Evolutionary conservation across 192 early-diverging fungal species (phyloP).

Genomic region (Backusella morwellensis): DNA sequence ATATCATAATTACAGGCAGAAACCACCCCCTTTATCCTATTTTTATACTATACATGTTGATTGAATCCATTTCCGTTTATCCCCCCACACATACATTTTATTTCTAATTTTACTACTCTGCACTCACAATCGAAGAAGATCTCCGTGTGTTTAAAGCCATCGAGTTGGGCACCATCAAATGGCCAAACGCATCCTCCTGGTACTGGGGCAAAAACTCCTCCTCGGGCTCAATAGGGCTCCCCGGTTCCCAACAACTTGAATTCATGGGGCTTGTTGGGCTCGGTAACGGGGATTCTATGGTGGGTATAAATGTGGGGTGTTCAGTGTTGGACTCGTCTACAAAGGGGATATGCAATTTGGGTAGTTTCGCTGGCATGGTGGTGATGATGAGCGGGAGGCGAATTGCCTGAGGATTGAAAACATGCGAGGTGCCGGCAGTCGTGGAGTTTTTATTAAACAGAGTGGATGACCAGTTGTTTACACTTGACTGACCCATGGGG

Average conservation of each 20-base stretch:
- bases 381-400: background rate
- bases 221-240: background rate
- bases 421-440: background rate
- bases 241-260: background rate
- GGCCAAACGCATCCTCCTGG: background rate
- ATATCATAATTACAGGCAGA: background rate
- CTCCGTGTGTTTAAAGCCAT: background rate
- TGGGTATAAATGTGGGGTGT: background rate
- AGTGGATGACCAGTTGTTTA: background rate
- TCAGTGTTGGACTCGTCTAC: background rate
- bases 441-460: background rate
- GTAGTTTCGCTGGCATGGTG: background rate
- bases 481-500: background rate
- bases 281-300: conserved; percentile 3
- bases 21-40: background rate
- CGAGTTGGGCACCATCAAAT: background rate
- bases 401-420: background rate
- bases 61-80: background rate
- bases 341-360: background rate
- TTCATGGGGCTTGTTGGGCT: background rate
- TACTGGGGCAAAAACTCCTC: background rate
- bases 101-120: background rate
- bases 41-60: background rate
- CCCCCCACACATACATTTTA: background rate
- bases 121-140: background rate